Evolutionary conservation across 495 filamentous ascomycete species (phyloP), one percentile per base, ranked within the genome.

Genomic region (Hypomontagnella submonticulosa): DNA sequence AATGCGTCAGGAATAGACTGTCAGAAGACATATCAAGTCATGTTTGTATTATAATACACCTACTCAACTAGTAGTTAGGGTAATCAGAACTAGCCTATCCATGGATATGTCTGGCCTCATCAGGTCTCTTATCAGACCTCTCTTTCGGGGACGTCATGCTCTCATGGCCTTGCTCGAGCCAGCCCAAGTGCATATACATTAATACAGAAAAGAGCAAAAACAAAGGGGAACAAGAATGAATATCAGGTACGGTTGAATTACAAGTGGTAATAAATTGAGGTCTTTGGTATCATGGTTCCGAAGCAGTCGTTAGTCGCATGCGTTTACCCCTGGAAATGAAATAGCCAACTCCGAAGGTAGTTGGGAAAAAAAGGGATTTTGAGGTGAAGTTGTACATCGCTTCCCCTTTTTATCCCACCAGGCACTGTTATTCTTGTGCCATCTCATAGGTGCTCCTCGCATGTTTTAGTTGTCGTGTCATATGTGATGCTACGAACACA

Each of bases 211-310:
- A 10, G 19, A 48, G 33, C 44, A 41, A 37, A n/a, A 15, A 57
- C 19, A 30, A 49, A 67, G 18, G 43, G 38, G 41, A 70, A 63
- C 7, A 47, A 34, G 30, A 57, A 64, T 55, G 30, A 57, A 64
- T 55, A 40, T 36, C 40, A 40, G 56, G 38, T 4, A 32, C 37
- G 41, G 51, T 61, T 38, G 37, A 61, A 69, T 61, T 65, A 66
- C 54, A 52, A 57, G 11, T 36, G 49, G 36, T 40, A 44, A 43
- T 61, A 57, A 50, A 48, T 33, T 46, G 44, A 47, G 49, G 50
- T 69, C 15, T 65, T 66, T 67, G 71, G 66, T 72, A 74, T 74
- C 69, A 69, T 74, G 60, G 66, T 48, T 72, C 62, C 57, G 66
- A 74, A 70, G 54, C 63, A 66, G 57, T 70, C 66, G 51, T 69